Evolutionary conservation across 495 filamentous ascomycete species (phyloP).

Genomic region (Amorphotheca resinae): DNA sequence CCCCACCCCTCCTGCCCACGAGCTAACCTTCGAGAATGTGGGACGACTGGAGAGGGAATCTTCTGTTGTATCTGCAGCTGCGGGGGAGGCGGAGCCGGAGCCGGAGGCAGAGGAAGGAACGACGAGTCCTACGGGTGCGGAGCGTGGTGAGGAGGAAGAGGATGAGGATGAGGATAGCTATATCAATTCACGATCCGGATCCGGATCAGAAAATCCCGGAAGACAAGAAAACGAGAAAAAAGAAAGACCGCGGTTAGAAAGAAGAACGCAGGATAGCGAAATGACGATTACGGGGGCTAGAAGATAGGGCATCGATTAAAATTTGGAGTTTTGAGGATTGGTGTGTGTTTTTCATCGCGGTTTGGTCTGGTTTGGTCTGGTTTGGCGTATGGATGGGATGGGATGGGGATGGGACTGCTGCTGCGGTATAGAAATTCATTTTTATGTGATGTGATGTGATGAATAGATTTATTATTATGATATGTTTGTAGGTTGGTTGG

Average conservation of each 20-base stretch:
- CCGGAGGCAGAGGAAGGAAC: not conserved
- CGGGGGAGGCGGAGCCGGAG: not conserved
- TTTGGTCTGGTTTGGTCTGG: no score
- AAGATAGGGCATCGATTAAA: not conserved
- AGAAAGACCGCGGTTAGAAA: slow-evolving; percentile 26
- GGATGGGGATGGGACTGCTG: no score
- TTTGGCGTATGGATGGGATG: no score
- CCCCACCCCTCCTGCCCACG: no score
- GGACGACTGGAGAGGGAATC: slow-evolving; percentile 12
- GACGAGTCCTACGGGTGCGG: not conserved
- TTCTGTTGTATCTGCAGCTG: not conserved
- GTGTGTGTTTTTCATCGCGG: not conserved
- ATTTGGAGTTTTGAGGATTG: not conserved
- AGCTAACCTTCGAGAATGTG: slow-evolving; percentile 19
- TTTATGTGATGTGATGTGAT: no score
- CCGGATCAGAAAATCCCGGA: no score
- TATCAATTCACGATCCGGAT: no score
- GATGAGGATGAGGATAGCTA: slow-evolving; percentile 1
- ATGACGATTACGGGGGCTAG: slow-evolving; percentile 7
- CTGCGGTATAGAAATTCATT: no score
- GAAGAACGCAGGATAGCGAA: slow-evolving; percentile 15
- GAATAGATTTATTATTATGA: no score
- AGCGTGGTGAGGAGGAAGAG: not conserved
- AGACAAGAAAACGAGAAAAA: no score
- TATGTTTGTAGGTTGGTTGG: no score